Evolutionary conservation across 208 protist species (phyloP).

Genomic region (Trypanosoma caninum): DNA sequence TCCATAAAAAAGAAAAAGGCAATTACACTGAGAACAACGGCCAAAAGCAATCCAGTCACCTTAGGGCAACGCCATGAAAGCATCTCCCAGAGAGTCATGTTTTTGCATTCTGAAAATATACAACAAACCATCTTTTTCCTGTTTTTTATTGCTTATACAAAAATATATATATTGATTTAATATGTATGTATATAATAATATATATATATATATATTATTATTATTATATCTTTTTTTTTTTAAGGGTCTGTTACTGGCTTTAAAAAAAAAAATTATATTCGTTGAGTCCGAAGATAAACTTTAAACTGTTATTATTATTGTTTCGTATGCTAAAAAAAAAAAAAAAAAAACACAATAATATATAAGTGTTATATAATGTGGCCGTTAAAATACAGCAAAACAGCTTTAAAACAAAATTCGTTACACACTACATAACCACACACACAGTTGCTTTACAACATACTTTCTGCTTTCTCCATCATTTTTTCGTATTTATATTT

Average conservation of each 20-base stretch:
- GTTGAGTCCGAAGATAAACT: not conserved
- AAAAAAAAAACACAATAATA: not conserved
- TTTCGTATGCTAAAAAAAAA: not conserved
- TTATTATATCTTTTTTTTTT: not conserved
- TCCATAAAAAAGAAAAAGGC: slow-evolving; percentile 56
- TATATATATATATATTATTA: not conserved
- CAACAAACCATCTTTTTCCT: not conserved
- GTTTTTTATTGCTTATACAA: slow-evolving; percentile 10
- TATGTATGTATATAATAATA: not conserved
- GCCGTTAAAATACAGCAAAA: not conserved
- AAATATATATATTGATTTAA: not conserved
- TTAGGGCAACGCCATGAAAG: slow-evolving; percentile 65
- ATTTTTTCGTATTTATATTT: too few species aligned
- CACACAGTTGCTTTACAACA: not conserved
- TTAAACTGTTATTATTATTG: not conserved
- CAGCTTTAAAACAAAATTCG: not conserved
- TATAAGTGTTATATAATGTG: not conserved
- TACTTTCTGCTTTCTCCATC: too few species aligned
- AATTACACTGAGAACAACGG: slow-evolving; percentile 36
- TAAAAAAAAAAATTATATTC: slow-evolving; percentile 10
- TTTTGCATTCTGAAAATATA: slow-evolving; percentile 34
- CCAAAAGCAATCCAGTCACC: slow-evolving; percentile 43
- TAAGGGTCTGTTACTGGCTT: not conserved
- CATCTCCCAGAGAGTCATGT: slow-evolving; percentile 46
- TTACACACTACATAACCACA: not conserved